A percentile compares a stretch with the other conserved stretches of the same genome.
Evolutionary conservation across 257 asterid genomes (phyloP).

Genomic region (Capsicum baccatum): DNA sequence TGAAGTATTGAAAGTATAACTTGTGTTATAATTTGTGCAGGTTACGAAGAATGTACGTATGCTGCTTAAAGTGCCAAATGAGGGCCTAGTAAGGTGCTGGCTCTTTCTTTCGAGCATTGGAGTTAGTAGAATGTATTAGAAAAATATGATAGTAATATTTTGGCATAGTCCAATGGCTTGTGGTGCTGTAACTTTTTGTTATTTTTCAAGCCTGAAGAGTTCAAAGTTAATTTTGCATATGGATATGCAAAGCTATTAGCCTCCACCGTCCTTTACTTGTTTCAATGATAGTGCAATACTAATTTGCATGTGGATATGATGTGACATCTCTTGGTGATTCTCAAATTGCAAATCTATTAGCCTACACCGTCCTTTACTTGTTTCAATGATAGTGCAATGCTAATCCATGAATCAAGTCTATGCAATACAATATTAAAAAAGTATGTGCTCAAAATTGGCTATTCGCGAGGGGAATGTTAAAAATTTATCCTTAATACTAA

Average conservation of each 20-base stretch:
- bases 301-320: not conserved
- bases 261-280: not conserved
- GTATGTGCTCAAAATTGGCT: not conserved
- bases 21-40: slow-evolving; percentile 32
- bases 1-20: not conserved
- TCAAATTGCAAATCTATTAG: not conserved
- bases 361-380: not conserved
- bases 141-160: not conserved
- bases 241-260: not conserved
- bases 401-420: not conserved
- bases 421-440: not conserved
- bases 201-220: not conserved
- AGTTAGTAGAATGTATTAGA: not conserved
- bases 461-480: not conserved
- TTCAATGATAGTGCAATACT: not conserved
- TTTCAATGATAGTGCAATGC: not conserved
- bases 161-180: not conserved
- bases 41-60: slow-evolving; percentile 41
- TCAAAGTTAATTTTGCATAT: not conserved
- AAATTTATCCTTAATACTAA: too few relatives aligned
- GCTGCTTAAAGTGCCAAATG: slow-evolving; percentile 29
- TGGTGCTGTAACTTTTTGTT: not conserved
- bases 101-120: not conserved
- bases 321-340: not conserved
- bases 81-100: not conserved